Base-by-base conservation (phyloP, 352 stramenopile species). In the Blastocystis sp. region DNA sequence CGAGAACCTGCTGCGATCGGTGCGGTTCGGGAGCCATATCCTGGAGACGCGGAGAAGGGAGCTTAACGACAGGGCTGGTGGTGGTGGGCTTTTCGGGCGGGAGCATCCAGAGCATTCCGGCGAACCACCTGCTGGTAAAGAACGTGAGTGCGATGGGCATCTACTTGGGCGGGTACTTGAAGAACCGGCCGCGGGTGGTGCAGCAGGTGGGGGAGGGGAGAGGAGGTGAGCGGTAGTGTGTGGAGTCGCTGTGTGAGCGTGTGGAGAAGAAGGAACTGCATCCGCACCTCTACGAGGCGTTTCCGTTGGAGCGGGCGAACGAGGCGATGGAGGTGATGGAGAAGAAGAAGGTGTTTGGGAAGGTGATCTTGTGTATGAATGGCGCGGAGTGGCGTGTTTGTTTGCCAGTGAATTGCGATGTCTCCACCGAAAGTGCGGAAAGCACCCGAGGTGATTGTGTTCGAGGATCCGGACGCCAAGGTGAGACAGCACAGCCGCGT, bases 161-260 rank as follows among this genome's bases (percentile, higher is more conserved):
- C n/a, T 77, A 77, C 60, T 60, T 77, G n/a, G 66, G 66, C 54
- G 66, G 66, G 21, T 77, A 77, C 0, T 77, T 77, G 38, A 77
- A 77, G 66, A 77, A 77, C 19, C n/a, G 34, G 19, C 66, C 66
- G 19, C n/a, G 21, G 4, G 21, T 54, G 9, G 66, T 77, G 19
- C n/a, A 77, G 1, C 19, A 77, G 52, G 66, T 77, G 24, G 19
- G 9, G 6, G 28, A 24, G 54, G 42, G n/a, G 4, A 40, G 10
- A 21, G 19, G 24, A 43, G n/a, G 34, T 57, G 66, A 19, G 45
- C 28, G 11, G 42, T 77, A 77, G 66, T 61, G 66, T 59, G 34
- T 77, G 3, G 45, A 54, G 2, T 19, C 14, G 9, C 45, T 77
- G 9, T 77, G 52, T 77, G 43, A 54, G 19, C 60, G 54, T 34